These are phyloP conservation scores for Clathrus columnatus DNA, from an alignment of 768 basidiomycete genomes.

Conservation along the genomic window DNA sequence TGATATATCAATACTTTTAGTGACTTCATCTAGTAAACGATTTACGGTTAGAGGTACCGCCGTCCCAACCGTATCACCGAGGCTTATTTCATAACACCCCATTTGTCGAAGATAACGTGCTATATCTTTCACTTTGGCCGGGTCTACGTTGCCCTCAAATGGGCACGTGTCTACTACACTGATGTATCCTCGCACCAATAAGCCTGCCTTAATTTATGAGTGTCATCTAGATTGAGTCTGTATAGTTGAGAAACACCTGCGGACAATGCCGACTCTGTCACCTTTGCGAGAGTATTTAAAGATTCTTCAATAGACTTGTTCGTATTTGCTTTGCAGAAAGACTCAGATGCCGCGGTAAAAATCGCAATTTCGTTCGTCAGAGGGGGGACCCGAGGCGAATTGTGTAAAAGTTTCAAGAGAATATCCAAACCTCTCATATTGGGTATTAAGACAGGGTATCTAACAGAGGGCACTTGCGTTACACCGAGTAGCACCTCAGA, in stretches of 20 bases:
- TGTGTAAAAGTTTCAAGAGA: conserved; percentile 48
- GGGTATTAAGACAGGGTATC: conserved; percentile 75
- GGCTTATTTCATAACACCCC: conserved; percentile 90
- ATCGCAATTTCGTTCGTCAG: conserved; percentile 79
- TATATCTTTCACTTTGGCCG: conserved; percentile 55
- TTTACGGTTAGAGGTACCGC: conserved; percentile 65
- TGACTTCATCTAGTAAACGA: conserved; percentile 63
- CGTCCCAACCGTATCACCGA: conserved; percentile 88
- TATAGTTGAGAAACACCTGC: conserved; percentile 20
- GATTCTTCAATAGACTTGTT: conserved; percentile 69
- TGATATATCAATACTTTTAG: conserved; percentile 47
- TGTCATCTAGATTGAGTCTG: background rate
- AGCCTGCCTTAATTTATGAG: conserved; percentile 17
- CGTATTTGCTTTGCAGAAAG: conserved; percentile 78
- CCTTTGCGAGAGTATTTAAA: conserved; percentile 49
- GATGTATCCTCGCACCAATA: conserved; percentile 77
- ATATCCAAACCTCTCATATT: conserved; percentile 70
- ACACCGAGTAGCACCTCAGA: conserved; percentile 59
- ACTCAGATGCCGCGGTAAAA: conserved; percentile 83
- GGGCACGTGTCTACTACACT: conserved; percentile 81
- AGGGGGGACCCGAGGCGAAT: conserved; percentile 29
- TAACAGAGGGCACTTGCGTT: conserved; percentile 42
- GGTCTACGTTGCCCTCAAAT: conserved; percentile 71
- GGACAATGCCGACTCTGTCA: conserved; percentile 51
- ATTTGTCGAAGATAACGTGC: conserved; percentile 67